Percentiles rank a stretch among this genome's conserved stretches.
phyloP scores from a whole-genome alignment of 192 early-diverging fungal genomes.

The Entomortierella lignicola region DNA sequence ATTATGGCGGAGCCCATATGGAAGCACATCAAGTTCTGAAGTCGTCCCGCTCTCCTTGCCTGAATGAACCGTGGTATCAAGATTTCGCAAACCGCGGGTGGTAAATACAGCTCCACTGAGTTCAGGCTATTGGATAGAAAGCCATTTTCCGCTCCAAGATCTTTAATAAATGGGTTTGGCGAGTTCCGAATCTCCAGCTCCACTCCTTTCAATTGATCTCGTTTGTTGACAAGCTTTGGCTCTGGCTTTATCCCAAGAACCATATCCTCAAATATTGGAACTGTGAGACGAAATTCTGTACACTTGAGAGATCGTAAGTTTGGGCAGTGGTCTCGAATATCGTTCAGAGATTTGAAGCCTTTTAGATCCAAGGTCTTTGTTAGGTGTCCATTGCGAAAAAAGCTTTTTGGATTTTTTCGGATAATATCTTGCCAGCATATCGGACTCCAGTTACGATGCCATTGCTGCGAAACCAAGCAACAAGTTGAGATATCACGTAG shows the following conservation, averaged over 20 bases:
- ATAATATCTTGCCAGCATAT: constrained; percentile 6
- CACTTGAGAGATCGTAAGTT: constrained; percentile 2
- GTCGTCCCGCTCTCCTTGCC: constrained; percentile 2
- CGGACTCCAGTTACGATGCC: constrained; percentile 11
- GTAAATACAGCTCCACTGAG: neutral
- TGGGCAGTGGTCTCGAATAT: constrained; percentile 11
- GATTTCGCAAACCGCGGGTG: neutral
- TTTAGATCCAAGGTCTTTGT: neutral
- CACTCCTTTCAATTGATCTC: neutral
- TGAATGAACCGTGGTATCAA: constrained; percentile 4
- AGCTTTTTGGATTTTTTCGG: neutral
- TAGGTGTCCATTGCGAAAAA: neutral
- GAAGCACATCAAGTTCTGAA: neutral
- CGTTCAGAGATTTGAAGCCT: neutral
- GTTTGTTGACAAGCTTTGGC: too few species aligned
- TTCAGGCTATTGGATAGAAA: constrained; percentile 13
- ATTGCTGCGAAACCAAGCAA: constrained; percentile 6
- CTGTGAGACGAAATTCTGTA: neutral
- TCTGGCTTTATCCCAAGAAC: neutral
- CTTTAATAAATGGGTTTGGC: neutral
- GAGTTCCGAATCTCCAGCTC: neutral
- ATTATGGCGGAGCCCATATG: neutral
- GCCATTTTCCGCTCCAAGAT: neutral
- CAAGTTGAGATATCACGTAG: neutral
- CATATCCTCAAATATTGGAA: neutral